Evolutionary conservation across 441 rosid genomes (phyloP).

Genomic region (Jatropha multifida): DNA sequence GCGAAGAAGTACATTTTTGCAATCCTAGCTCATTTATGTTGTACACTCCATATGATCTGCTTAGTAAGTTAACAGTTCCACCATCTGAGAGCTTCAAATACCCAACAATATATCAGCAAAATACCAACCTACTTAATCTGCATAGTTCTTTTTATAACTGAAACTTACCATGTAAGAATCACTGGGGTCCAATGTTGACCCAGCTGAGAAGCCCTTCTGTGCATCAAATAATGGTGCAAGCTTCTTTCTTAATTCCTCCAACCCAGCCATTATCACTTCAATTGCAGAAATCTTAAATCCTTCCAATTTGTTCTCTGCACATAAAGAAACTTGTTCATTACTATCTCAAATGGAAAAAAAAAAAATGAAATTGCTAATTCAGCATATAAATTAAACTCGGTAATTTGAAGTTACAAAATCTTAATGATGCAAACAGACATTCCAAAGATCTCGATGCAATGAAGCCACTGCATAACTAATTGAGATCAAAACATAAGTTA

Average conservation of each 20-base stretch:
- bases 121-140: neutral
- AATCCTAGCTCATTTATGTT: slow-evolving; percentile 89
- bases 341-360: neutral
- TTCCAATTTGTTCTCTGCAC: slow-evolving; percentile 14
- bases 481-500: neutral
- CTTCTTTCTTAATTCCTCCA: slow-evolving; percentile 86
- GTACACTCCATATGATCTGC: slow-evolving; percentile 93
- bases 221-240: slow-evolving; percentile 90
- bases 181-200: slow-evolving; percentile 58
- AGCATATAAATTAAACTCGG: neutral
- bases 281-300: slow-evolving; percentile 7
- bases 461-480: neutral
- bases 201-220: slow-evolving; percentile 81
- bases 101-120: slow-evolving; percentile 18
- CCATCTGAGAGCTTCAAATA: slow-evolving; percentile 73
- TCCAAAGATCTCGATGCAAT: neutral
- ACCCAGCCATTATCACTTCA: slow-evolving; percentile 61
- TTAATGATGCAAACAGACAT: neutral
- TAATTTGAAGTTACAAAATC: neutral
- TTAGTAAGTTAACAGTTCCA: slow-evolving; percentile 81
- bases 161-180: slow-evolving; percentile 72
- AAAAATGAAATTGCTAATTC: neutral
- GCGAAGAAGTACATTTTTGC: slow-evolving; percentile 73
- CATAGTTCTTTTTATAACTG: slow-evolving; percentile 9
- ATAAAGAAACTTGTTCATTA: slow-evolving; percentile 1